These are phyloP conservation scores for Fraxinus dipetala DNA, from an alignment of 305 asterid species.

Conservation along the genomic window DNA sequence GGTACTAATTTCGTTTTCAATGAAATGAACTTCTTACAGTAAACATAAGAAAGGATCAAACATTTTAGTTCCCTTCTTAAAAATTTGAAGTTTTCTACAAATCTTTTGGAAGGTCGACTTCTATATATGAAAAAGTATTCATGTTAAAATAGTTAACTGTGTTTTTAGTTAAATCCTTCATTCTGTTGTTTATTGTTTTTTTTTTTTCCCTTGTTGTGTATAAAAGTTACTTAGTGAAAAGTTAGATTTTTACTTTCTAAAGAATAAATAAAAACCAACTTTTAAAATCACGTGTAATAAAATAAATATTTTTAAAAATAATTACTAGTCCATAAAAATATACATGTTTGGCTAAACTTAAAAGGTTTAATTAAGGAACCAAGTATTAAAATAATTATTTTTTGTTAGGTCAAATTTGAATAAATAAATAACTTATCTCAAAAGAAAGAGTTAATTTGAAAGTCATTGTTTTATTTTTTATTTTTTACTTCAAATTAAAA, in stretches of 20 bases:
- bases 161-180: neutral
- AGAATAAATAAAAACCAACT: neutral
- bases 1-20: neutral
- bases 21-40: neutral
- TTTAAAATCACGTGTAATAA: neutral
- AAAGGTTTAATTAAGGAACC: neutral
- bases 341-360: neutral
- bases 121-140: neutral
- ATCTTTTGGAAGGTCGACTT: neutral
- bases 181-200: neutral
- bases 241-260: neutral
- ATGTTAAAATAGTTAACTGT: neutral
- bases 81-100: neutral
- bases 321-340: neutral
- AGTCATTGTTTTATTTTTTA: neutral
- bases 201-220: neutral
- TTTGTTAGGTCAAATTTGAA: neutral
- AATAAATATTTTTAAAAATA: too few relatives aligned
- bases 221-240: too few relatives aligned
- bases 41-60: neutral
- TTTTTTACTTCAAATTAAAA: too few relatives aligned
- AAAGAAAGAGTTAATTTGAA: neutral
- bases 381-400: neutral
- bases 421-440: neutral
- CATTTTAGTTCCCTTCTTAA: neutral